Percentiles rank a stretch among this genome's conserved stretches.
Evolutionary conservation across 805 yeast species (phyloP).

Genomic region (Ogataea nakhonphanomensis): DNA sequence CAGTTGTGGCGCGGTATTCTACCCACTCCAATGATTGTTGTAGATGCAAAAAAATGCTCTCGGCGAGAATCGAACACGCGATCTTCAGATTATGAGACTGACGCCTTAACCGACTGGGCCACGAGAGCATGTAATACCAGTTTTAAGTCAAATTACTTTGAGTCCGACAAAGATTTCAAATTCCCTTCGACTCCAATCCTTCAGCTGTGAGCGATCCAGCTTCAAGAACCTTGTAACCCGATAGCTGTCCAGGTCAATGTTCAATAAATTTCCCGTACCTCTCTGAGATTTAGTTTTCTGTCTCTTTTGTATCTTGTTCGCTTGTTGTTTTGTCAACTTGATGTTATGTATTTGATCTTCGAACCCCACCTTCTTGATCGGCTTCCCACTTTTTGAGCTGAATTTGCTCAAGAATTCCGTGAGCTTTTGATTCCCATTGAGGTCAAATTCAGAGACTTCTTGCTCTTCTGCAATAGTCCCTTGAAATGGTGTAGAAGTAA

Average conservation of each 20-base stretch:
- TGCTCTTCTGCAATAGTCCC: slow-evolving; percentile 5
- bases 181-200: slow-evolving; percentile 13
- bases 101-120: slow-evolving; percentile 41
- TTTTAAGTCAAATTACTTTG: not conserved
- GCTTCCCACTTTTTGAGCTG: slow-evolving; percentile 1
- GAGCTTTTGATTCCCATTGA: slow-evolving; percentile 1
- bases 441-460: not conserved
- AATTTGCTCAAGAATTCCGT: slow-evolving; percentile 10
- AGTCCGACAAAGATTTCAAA: slow-evolving; percentile 9
- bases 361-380: slow-evolving; percentile 15
- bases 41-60: slow-evolving; percentile 27
- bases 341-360: slow-evolving; percentile 5
- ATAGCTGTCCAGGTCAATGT: not conserved
- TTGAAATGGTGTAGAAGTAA: slow-evolving; percentile 19
- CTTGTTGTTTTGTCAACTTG: not conserved
- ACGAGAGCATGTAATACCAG: slow-evolving; percentile 28
- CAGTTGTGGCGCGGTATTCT: no score
- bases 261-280: not conserved
- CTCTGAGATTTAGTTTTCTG: slow-evolving; percentile 1
- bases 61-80: slow-evolving; percentile 41
- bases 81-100: slow-evolving; percentile 40
- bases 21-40: no score
- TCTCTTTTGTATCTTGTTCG: not conserved
- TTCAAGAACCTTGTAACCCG: slow-evolving; percentile 6
- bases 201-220: not conserved